Conservation (phyloP, 140 eudicot genomes). For the Flaveria floridana region DNA sequence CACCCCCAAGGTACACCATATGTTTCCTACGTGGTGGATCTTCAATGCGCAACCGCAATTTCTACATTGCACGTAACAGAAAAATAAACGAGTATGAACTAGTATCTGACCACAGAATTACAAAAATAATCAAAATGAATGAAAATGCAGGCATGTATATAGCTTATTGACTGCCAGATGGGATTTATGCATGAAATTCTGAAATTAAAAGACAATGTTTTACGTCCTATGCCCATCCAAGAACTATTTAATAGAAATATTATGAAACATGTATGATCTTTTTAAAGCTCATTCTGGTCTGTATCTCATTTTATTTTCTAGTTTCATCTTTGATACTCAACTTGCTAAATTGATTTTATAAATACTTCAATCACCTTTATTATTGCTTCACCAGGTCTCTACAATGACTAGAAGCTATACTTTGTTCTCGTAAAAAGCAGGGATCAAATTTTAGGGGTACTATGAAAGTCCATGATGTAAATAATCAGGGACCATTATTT, state of each 20-base stretch:
- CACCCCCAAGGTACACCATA: conserved; percentile 99
- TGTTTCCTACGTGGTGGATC: conserved; percentile 99
- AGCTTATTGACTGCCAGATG: conserved; percentile 13
- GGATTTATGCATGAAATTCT: conserved; percentile 15
- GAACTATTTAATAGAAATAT: not conserved
- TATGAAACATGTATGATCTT: not conserved
- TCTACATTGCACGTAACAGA: conserved; percentile 40
- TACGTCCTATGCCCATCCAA: not conserved
- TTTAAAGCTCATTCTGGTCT: not conserved
- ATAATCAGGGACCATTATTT: not conserved
- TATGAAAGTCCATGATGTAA: conserved; percentile 4
- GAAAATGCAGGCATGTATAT: not conserved
- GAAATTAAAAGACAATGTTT: not conserved
- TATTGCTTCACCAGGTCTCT: not conserved
- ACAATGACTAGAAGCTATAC: not conserved
- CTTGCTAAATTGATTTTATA: not conserved
- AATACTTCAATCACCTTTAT: not conserved
- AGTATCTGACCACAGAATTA: not conserved
- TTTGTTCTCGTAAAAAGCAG: conserved; percentile 3
- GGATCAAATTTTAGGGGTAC: not conserved
- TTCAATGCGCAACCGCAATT: conserved; percentile 85
- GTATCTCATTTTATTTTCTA: not conserved
- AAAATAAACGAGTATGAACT: conserved; percentile 2
- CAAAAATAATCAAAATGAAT: not conserved
- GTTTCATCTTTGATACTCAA: not conserved